These are phyloP conservation scores for Mortierella sp. DNA, from an alignment of 371 early-diverging fungal genomes.

Conservation along the genomic window DNA sequence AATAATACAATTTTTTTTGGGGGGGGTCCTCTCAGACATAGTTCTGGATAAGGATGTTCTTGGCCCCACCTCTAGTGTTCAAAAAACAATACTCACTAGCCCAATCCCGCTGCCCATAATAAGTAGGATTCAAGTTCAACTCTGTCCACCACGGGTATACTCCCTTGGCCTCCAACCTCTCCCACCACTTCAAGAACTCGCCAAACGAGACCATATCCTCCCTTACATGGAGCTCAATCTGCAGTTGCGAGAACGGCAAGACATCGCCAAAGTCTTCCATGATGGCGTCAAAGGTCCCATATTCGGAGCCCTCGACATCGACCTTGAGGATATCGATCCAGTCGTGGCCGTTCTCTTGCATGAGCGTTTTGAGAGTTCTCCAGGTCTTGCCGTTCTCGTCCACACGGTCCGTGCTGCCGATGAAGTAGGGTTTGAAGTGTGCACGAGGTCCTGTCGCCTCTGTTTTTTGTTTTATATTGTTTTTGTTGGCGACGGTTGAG, in stretches of 20 bases:
- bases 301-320: slow-evolving; percentile 43
- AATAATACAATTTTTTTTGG: no score
- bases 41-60: slow-evolving; percentile 55
- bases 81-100: slow-evolving; percentile 54
- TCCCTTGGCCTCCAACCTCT: slow-evolving; percentile 42
- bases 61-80: slow-evolving; percentile 45
- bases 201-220: slow-evolving; percentile 16
- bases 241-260: slow-evolving; percentile 51
- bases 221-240: slow-evolving; percentile 44
- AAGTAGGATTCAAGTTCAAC: slow-evolving; percentile 48
- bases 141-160: slow-evolving; percentile 52
- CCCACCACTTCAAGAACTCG: slow-evolving; percentile 46
- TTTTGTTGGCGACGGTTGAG: background rate
- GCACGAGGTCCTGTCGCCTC: slow-evolving; percentile 20
- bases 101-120: slow-evolving; percentile 26
- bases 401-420: slow-evolving; percentile 23
- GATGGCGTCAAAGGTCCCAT: slow-evolving; percentile 32
- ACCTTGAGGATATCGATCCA: slow-evolving; percentile 57
- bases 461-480: background rate
- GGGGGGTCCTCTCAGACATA: slow-evolving; percentile 30
- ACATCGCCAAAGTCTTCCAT: slow-evolving; percentile 49
- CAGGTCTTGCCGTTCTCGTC: slow-evolving; percentile 20
- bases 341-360: slow-evolving; percentile 53
- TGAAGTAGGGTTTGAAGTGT: slow-evolving; percentile 40
- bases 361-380: slow-evolving; percentile 39